Evolutionary conservation across 2,329 filamentous ascomycete species (phyloP), one percentile per base, ranked within the genome.

Genomic region (Fragosphaeria purpurea): DNA sequence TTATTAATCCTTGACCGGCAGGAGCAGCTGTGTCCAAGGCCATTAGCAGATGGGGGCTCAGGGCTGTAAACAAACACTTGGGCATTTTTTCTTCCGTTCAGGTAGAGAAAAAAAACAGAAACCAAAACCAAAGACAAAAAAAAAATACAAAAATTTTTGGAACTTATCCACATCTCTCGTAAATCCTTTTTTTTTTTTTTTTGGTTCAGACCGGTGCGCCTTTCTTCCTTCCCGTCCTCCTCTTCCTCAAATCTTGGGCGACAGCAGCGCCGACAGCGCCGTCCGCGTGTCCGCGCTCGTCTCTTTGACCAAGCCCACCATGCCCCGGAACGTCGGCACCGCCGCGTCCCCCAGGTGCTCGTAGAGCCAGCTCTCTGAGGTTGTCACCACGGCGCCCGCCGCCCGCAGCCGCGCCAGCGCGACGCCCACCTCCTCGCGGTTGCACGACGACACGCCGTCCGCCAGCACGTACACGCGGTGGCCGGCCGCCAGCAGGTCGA

Each of bases 391-490:
- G 38, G 83, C 86, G 1, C 90, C 90, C 57, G 85, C 88, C 57
- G 77, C 74, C 58, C 88, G 73, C 69, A 97, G 64, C 55, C 91
- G 70, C 30, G 79, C 83, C 53, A 97, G 70, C 44, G 91, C 91
- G 57, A 97, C 70, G 1, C 77, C 77, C 7, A 95, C 77, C 70
- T 97, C 91, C 62, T 86, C 82, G 13, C 73, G 70, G 69, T 96
- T 95, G 65, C 86, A 88, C 68, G 85, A 91, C 62, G 85, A 90
- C 41, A 97, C 90, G 35, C 82, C 91, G 66, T 97, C 91, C 48
- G 89, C 88, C 35, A 96, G 73, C 40, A 97, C 72, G 65, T 94
- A 95, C 6, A 96, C 91, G 48, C 74, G 73, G 66, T 95, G 87
- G 1, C 89, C 89, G 1, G 76, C 75, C 30, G 73, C 71, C 42